Evolutionary conservation across 2,329 filamentous ascomycete genomes (phyloP).

Genomic region (Trichoderma atroviride): DNA sequence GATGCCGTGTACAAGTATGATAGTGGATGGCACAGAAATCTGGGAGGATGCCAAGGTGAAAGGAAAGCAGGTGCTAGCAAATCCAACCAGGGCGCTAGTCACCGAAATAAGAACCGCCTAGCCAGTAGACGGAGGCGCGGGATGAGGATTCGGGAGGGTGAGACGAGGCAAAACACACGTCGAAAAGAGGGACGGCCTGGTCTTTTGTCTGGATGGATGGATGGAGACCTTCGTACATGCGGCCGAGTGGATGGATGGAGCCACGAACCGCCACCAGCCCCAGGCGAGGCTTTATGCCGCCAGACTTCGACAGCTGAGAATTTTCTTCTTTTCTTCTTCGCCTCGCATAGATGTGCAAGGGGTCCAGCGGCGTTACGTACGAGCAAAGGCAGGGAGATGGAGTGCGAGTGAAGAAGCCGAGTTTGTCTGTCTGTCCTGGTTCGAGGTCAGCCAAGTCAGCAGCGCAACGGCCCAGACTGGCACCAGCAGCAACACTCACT

Average conservation of each 20-base stretch:
- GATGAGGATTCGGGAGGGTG: constrained; percentile 16
- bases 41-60: neutral
- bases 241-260: constrained; percentile 24
- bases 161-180: constrained; percentile 19
- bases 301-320: constrained; percentile 15
- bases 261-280: constrained; percentile 22
- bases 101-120: constrained; percentile 7
- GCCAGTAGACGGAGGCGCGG: constrained; percentile 9
- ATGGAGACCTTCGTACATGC: constrained; percentile 14
- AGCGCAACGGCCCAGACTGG: neutral
- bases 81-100: constrained; percentile 21
- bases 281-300: constrained; percentile 3
- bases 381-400: neutral
- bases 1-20: neutral
- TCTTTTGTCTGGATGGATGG: constrained; percentile 24
- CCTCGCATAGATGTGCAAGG: neutral
- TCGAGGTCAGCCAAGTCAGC: neutral
- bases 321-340: neutral
- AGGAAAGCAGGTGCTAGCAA: neutral
- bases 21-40: neutral
- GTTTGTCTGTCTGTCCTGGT: neutral
- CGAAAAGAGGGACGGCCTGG: constrained; percentile 21
- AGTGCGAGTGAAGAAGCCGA: neutral
- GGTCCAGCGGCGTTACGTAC: constrained; percentile 11
- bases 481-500: neutral